A percentile compares a stretch with the other conserved stretches of the same genome.
phyloP scores from a whole-genome alignment of 2,329 filamentous ascomycete genomes.

The Ascomycota sp. region DNA sequence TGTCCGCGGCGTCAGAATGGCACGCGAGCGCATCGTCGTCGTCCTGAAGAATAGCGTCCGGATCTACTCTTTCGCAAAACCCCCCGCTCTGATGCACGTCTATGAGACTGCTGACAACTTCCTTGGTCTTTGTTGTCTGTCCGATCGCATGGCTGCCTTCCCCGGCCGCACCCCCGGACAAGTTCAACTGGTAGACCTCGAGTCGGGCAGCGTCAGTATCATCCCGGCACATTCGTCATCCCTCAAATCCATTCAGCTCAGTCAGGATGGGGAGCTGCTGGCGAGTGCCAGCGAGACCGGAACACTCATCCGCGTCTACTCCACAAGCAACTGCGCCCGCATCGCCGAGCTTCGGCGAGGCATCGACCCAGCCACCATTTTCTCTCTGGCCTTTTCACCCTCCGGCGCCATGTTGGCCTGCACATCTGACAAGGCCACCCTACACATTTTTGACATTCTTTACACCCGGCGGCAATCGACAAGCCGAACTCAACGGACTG shows the following conservation, averaged over 20 bases:
- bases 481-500: slow-evolving; percentile 11
- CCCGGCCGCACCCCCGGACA: slow-evolving; percentile 76
- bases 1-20: slow-evolving; percentile 58
- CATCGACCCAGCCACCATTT: slow-evolving; percentile 70
- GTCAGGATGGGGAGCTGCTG: slow-evolving; percentile 54
- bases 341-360: slow-evolving; percentile 71
- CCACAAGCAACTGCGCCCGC: slow-evolving; percentile 56
- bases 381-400: slow-evolving; percentile 71
- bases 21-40: slow-evolving; percentile 53
- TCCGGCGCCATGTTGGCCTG: slow-evolving; percentile 61
- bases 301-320: slow-evolving; percentile 70
- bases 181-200: slow-evolving; percentile 64
- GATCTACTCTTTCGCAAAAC: slow-evolving; percentile 57
- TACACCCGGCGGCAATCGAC: slow-evolving; percentile 22
- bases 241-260: slow-evolving; percentile 58
- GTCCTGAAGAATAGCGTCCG: slow-evolving; percentile 63
- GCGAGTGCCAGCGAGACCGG: slow-evolving; percentile 83
- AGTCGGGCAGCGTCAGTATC: slow-evolving; percentile 67
- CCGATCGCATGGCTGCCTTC: slow-evolving; percentile 52
- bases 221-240: slow-evolving; percentile 71
- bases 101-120: slow-evolving; percentile 78
- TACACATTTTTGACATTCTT: slow-evolving; percentile 81
- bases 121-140: slow-evolving; percentile 57
- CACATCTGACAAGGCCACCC: slow-evolving; percentile 86
- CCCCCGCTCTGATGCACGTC: slow-evolving; percentile 44